Percentiles rank a stretch among this genome's conserved stretches.
Evolutionary conservation across 768 basidiomycete species (phyloP).

Genomic region (Phylloporus sp.): DNA sequence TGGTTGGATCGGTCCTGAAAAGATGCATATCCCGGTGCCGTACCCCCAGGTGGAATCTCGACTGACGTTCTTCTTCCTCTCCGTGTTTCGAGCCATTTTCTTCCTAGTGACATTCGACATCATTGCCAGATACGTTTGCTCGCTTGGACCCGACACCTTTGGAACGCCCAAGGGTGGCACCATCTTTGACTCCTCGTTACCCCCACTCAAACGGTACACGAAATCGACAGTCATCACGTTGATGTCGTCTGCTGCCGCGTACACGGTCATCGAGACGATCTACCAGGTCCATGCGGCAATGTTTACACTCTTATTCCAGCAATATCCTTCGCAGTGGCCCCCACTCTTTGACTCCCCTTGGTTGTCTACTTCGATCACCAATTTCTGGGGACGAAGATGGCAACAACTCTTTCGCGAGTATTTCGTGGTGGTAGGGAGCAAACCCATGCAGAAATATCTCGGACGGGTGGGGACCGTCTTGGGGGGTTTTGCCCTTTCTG

Average conservation of each 20-base stretch:
- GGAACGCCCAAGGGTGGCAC: constrained; percentile 31
- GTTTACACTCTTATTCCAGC: constrained; percentile 43
- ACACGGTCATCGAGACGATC: constrained; percentile 40
- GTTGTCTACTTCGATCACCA: constrained; percentile 51
- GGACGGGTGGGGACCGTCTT: constrained; percentile 50
- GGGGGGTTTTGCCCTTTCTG: constrained; percentile 59
- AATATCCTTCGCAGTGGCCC: constrained; percentile 56
- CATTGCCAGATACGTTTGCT: background rate
- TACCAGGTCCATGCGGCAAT: constrained; percentile 43
- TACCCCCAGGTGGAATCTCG: constrained; percentile 19
- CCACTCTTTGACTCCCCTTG: constrained; percentile 60
- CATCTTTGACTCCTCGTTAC: constrained; percentile 35
- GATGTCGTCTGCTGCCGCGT: constrained; percentile 42
- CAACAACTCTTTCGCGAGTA: constrained; percentile 61
- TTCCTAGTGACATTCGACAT: constrained; percentile 6
- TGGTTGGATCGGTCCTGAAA: constrained; percentile 23
- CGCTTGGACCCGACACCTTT: constrained; percentile 41
- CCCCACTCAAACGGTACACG: constrained; percentile 32
- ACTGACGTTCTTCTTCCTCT: constrained; percentile 13
- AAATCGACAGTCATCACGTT: constrained; percentile 44
- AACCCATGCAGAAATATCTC: constrained; percentile 38
- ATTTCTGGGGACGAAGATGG: constrained; percentile 66
- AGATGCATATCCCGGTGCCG: constrained; percentile 12
- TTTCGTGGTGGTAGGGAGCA: constrained; percentile 51
- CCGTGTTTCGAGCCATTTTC: constrained; percentile 8